Percentiles rank a stretch among this genome's conserved stretches.
These are phyloP conservation scores for Misopates orontium DNA, from an alignment of 257 asterid species.

Conservation along the genomic window DNA sequence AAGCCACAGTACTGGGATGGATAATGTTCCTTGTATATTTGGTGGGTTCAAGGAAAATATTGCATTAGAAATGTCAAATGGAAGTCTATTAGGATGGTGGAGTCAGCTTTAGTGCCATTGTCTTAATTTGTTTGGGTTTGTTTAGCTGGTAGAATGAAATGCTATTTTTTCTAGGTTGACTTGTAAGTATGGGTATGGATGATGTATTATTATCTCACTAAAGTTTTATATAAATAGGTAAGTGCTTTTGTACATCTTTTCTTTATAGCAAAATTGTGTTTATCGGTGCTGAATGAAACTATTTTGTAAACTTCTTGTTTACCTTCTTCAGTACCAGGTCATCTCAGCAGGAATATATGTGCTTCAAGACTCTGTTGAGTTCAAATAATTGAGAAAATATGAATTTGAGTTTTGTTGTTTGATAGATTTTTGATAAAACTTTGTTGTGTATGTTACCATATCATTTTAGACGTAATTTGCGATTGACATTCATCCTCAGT, in stretches of 20 bases:
- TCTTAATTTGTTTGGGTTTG: conserved; percentile 6
- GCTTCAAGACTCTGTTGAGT: no score
- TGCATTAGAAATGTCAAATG: conserved; percentile 2
- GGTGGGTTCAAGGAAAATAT: conserved; percentile 1
- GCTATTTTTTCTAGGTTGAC: conserved; percentile 7
- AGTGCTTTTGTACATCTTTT: conserved; percentile 4
- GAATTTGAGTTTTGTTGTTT: no score
- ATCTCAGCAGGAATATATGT: no score
- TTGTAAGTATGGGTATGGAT: conserved; percentile 10
- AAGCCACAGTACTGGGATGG: not conserved
- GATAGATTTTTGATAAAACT: no score
- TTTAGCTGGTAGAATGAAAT: conserved; percentile 2
- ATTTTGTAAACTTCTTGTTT: not conserved
- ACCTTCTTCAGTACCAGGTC: not conserved
- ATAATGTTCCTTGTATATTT: conserved; percentile 6
- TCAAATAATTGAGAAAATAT: no score
- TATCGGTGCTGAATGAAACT: not conserved
- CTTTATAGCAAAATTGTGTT: not conserved
- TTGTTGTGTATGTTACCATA: no score
- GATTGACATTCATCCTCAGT: no score
- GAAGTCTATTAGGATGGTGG: conserved; percentile 13
- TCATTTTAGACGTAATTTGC: no score
- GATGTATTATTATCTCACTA: not conserved
- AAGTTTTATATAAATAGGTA: conserved; percentile 3
- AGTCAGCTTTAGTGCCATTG: not conserved